Evolutionary conservation across 306 rosid genomes (phyloP).

Genomic region (Myrica gale): DNA sequence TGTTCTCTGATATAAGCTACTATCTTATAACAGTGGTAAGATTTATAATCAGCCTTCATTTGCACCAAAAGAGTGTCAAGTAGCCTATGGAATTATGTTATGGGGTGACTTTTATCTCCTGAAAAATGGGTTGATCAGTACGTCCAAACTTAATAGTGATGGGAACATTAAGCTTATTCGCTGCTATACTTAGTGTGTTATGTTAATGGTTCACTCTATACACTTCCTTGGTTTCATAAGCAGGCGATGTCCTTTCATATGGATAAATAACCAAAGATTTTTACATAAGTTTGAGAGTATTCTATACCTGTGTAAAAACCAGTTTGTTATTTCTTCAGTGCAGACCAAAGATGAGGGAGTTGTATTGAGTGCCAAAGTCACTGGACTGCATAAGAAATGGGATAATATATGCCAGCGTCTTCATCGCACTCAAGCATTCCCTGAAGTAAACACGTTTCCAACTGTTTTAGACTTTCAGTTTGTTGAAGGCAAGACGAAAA

Average conservation of each 20-base stretch:
- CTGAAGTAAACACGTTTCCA: constrained; percentile 51
- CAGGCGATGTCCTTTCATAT: not conserved
- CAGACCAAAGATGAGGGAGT: constrained; percentile 82
- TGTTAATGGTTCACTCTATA: not conserved
- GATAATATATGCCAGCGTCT: constrained; percentile 42
- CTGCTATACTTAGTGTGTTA: not conserved
- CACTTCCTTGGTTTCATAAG: not conserved
- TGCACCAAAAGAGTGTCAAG: constrained; percentile 1
- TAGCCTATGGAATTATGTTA: constrained; percentile 1
- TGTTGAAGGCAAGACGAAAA: constrained; percentile 38
- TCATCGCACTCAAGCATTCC: constrained; percentile 32
- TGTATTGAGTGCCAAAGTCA: constrained; percentile 52
- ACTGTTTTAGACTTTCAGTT: constrained; percentile 50
- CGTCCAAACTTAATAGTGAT: not conserved
- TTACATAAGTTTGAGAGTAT: constrained; percentile 23
- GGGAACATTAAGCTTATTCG: not conserved
- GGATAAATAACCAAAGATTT: constrained; percentile 6
- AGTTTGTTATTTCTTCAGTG: constrained; percentile 74
- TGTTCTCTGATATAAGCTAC: not conserved
- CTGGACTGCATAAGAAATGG: constrained; percentile 44
- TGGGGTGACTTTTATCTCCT: constrained; percentile 8
- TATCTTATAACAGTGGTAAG: not conserved
- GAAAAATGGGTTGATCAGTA: not conserved
- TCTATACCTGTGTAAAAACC: constrained; percentile 60
- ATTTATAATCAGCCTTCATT: not conserved